A percentile compares a stretch with the other conserved stretches of the same genome.
Evolutionary conservation across 768 basidiomycete species (phyloP).

Genomic region (Podaxis rugospora): DNA sequence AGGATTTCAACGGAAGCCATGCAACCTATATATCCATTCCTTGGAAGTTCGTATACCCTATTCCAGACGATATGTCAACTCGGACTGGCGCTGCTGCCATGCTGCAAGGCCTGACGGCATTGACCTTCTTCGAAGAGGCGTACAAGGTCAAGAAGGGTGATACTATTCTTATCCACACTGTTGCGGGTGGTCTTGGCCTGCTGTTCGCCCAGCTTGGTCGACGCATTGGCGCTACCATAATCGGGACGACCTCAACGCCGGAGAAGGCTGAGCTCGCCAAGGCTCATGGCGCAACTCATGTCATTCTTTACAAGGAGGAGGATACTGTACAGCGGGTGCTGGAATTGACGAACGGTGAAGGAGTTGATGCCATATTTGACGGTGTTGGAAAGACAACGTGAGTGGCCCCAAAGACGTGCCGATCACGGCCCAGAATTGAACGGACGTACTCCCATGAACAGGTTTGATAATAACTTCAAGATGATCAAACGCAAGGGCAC

Average conservation of each 20-base stretch:
- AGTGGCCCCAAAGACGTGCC: slow-evolving; percentile 23
- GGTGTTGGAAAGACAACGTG: slow-evolving; percentile 97
- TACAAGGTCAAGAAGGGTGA: slow-evolving; percentile 81
- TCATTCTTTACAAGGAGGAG: slow-evolving; percentile 76
- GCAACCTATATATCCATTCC: slow-evolving; percentile 71
- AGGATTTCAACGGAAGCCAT: slow-evolving; percentile 50
- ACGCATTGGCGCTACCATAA: slow-evolving; percentile 78
- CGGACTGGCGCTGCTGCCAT: slow-evolving; percentile 61
- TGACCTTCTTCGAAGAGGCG: slow-evolving; percentile 78
- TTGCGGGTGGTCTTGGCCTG: slow-evolving; percentile 86
- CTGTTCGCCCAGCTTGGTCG: slow-evolving; percentile 66
- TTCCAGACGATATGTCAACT: slow-evolving; percentile 60
- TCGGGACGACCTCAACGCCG: slow-evolving; percentile 85
- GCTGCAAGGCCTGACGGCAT: slow-evolving; percentile 75
- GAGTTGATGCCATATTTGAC: slow-evolving; percentile 86
- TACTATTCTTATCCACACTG: slow-evolving; percentile 80
- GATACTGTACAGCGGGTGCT: slow-evolving; percentile 70
- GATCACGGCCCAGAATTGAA: background rate
- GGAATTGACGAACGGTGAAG: slow-evolving; percentile 72
- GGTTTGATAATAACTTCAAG: slow-evolving; percentile 77
- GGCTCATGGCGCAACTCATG: slow-evolving; percentile 78
- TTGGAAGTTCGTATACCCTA: slow-evolving; percentile 55
- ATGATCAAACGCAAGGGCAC: slow-evolving; percentile 85
- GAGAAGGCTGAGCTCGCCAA: slow-evolving; percentile 83
- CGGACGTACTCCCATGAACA: slow-evolving; percentile 20